Percentiles rank a stretch among this genome's conserved stretches.
phyloP scores from a whole-genome alignment of 768 basidiomycete genomes.

The Lanmaoa pseudosensibilis region DNA sequence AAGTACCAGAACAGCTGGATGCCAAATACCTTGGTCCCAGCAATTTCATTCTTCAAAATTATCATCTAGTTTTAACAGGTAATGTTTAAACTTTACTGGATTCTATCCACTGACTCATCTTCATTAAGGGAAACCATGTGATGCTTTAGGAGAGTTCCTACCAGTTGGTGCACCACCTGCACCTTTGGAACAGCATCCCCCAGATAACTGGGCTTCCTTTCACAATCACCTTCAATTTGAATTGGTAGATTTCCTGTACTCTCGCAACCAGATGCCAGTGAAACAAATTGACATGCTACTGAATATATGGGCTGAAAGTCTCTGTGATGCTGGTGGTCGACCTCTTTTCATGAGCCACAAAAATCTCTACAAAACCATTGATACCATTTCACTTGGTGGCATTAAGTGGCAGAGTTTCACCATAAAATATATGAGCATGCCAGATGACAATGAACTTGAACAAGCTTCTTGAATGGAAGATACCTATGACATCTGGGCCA shows the following conservation, averaged over 20 bases:
- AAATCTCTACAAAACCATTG: background rate
- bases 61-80: too few species aligned
- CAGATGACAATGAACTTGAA: background rate
- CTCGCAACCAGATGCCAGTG: background rate
- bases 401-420: background rate
- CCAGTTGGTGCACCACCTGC: too few species aligned
- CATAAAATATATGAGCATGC: background rate
- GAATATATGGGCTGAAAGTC: background rate
- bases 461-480: background rate
- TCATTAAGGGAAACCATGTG: too few species aligned
- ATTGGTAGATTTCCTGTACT: slow-evolving; percentile 1
- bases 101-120: too few species aligned
- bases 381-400: background rate
- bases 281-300: background rate
- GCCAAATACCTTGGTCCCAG: too few species aligned
- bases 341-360: background rate
- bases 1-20: too few species aligned
- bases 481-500: background rate
- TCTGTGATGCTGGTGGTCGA: rapidly evolving
- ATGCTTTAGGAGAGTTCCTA: too few species aligned
- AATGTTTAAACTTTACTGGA: too few species aligned
- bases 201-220: slow-evolving; percentile 3
- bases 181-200: background rate
- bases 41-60: too few species aligned
- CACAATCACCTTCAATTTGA: background rate